A percentile compares a stretch with the other conserved stretches of the same genome.
phyloP scores from a whole-genome alignment of 305 asterid genomes.

The Rubia balearica region DNA sequence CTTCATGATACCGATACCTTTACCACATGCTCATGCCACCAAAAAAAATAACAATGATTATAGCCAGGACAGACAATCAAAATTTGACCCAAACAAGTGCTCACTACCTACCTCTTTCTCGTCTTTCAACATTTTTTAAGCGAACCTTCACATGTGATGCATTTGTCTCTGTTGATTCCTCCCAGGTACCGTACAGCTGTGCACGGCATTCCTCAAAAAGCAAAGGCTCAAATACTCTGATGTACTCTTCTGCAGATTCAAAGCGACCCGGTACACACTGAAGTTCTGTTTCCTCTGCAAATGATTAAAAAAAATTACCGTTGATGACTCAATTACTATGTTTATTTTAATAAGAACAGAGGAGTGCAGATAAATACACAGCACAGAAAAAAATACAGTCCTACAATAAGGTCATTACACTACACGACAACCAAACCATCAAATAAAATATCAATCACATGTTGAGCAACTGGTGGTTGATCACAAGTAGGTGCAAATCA shows the following conservation, averaged over 20 bases:
- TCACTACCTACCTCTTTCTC: conserved; percentile 95
- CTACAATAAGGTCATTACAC: not conserved
- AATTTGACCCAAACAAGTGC: not conserved
- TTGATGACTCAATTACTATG: not conserved
- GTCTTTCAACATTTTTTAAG: conserved; percentile 69
- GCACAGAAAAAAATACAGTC: not conserved
- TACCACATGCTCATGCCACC: not conserved
- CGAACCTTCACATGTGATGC: conserved; percentile 71
- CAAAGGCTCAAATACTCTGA: conserved; percentile 93
- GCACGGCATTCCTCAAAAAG: conserved; percentile 99
- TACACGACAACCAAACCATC: not conserved
- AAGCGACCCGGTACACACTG: conserved; percentile 85
- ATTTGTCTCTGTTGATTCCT: conserved; percentile 63
- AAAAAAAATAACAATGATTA: not conserved
- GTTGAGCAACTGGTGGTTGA: not conserved
- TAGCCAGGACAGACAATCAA: not conserved
- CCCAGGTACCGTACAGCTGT: conserved; percentile 91
- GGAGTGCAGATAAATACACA: not conserved
- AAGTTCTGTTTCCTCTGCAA: conserved; percentile 89
- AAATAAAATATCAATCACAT: not conserved
- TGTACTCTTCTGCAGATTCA: conserved; percentile 92
- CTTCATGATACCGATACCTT: not conserved
- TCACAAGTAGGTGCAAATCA: not conserved
- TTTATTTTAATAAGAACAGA: not conserved
- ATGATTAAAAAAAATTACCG: conserved; percentile 9